phyloP scores from a whole-genome alignment of 768 basidiomycete genomes.

The Trametes maxima region DNA sequence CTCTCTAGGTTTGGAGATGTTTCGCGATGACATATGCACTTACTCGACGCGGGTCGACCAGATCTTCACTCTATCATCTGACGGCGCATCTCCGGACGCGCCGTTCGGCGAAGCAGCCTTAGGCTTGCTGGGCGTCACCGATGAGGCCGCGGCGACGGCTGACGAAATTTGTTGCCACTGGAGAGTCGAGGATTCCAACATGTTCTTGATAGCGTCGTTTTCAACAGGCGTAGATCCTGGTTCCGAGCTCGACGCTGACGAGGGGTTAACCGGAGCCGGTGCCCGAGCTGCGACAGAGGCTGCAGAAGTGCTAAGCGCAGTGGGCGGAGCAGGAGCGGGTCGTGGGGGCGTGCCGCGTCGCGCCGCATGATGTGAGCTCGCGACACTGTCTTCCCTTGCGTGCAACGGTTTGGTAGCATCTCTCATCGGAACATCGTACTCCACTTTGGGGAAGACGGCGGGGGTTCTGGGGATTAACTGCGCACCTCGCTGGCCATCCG shows the following conservation, averaged over 20 bases:
- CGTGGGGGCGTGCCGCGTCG: slow-evolving; percentile 3
- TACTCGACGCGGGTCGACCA: slow-evolving; percentile 23
- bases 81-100: background rate
- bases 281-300: background rate
- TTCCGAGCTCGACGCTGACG: background rate
- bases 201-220: slow-evolving; percentile 1
- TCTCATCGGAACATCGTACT: slow-evolving; percentile 11
- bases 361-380: slow-evolving; percentile 7
- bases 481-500: slow-evolving; percentile 10
- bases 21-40: background rate
- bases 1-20: background rate
- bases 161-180: slow-evolving; percentile 22
- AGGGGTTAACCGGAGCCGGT: background rate
- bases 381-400: slow-evolving; percentile 13
- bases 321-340: background rate
- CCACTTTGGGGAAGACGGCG: slow-evolving; percentile 8
- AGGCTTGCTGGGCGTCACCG: background rate
- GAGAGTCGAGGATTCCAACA: slow-evolving; percentile 10
- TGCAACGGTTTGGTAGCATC: background rate
- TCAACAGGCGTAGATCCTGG: background rate
- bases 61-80: slow-evolving; percentile 11
- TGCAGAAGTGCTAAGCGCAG: background rate
- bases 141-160: slow-evolving; percentile 17
- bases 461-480: background rate
- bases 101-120: background rate